Conservation (phyloP, 129 eudicot genomes). For the Mikania micrantha region DNA sequence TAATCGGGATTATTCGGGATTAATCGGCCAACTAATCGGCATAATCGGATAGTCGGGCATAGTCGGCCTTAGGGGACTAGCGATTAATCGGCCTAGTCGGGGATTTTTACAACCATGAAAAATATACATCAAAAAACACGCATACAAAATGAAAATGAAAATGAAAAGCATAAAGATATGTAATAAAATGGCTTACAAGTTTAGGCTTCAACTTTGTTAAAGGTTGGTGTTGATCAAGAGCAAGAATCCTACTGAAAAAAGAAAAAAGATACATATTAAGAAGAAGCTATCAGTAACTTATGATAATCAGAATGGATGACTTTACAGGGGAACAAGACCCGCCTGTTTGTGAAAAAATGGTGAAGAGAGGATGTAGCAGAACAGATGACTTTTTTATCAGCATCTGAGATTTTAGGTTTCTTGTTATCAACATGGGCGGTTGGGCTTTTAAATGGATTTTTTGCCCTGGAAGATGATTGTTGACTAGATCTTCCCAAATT, state of each 20-base stretch:
- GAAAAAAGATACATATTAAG: neutral
- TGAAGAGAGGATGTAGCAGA: conserved; percentile 31
- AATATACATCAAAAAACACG: neutral
- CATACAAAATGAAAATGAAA: conserved; percentile 4
- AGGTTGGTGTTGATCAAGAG: conserved; percentile 21
- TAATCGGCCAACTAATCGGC: no score
- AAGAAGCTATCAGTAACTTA: neutral
- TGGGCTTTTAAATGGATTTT: conserved; percentile 32
- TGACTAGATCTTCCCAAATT: conserved; percentile 16
- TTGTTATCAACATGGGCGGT: conserved; percentile 13
- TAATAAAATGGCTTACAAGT: conserved; percentile 31
- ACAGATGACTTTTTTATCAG: conserved; percentile 10
- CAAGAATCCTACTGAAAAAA: conserved; percentile 23
- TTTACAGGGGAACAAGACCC: conserved; percentile 15
- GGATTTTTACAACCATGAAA: no score
- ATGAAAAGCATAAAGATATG: neutral
- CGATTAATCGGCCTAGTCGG: no score
- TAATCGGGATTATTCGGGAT: no score
- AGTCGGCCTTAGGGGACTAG: no score
- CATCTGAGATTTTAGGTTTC: conserved; percentile 27
- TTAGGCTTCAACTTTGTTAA: conserved; percentile 26
- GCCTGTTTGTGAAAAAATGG: conserved; percentile 1
- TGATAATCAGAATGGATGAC: conserved; percentile 6
- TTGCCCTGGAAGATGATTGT: conserved; percentile 30
- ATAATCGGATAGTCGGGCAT: no score